Evolutionary conservation across 2,329 filamentous ascomycete species (phyloP).

Genomic region (Pseudogymnoascus sp.): DNA sequence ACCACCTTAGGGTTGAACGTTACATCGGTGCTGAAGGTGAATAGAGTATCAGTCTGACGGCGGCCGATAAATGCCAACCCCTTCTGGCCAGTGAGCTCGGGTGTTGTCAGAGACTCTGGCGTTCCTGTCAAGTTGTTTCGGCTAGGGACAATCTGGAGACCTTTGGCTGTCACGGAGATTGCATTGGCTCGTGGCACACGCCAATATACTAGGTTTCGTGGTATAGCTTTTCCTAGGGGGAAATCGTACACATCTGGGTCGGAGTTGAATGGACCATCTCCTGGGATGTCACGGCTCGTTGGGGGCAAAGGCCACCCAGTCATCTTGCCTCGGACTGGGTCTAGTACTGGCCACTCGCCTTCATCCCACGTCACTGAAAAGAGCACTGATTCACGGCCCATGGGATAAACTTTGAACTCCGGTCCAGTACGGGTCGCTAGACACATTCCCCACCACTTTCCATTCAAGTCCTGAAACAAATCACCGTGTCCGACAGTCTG

Average conservation of each 20-base stretch:
- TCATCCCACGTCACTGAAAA: conserved; percentile 16
- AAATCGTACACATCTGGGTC: conserved; percentile 38
- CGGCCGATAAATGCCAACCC: conserved; percentile 37
- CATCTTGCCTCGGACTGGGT: conserved; percentile 37
- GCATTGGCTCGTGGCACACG: conserved; percentile 39
- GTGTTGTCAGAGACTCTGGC: conserved; percentile 39
- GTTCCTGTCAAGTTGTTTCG: conserved; percentile 45
- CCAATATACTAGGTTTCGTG: conserved; percentile 48
- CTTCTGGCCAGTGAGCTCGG: conserved; percentile 33
- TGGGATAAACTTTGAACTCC: conserved; percentile 33
- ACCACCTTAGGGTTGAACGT: conserved; percentile 31
- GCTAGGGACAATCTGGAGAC: conserved; percentile 39
- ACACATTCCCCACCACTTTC: conserved; percentile 36
- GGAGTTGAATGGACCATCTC: conserved; percentile 34
- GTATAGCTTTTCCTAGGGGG: conserved; percentile 34
- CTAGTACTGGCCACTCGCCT: conserved; percentile 38
- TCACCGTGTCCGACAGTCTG: conserved; percentile 38
- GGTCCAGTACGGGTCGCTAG: conserved; percentile 25
- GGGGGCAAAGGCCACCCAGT: conserved; percentile 32
- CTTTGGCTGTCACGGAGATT: conserved; percentile 38
- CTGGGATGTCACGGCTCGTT: conserved; percentile 27
- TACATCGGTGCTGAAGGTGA: conserved; percentile 40
- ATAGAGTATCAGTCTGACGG: conserved; percentile 46
- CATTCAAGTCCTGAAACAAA: conserved; percentile 32
- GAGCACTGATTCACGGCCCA: conserved; percentile 17